phyloP scores from a whole-genome alignment of 257 asterid genomes.

The Catharanthus roseus region DNA sequence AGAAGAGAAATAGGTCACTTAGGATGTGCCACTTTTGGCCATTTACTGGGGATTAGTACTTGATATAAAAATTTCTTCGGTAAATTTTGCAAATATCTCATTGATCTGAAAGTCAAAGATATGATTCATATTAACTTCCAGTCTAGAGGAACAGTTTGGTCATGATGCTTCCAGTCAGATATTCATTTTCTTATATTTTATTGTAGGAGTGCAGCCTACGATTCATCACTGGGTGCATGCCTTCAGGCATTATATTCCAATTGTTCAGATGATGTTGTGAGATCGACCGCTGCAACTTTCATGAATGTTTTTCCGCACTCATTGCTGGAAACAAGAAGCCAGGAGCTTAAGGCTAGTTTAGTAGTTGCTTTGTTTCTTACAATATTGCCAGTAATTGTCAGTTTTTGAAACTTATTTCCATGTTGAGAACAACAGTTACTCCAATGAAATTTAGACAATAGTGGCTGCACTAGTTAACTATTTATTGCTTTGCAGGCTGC shows the following conservation, averaged over 20 bases:
- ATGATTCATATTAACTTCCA: not conserved
- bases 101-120: not conserved
- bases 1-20: not conserved
- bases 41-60: not conserved
- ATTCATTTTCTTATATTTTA: slow-evolving; percentile 4
- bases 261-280: slow-evolving; percentile 68
- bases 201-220: slow-evolving; percentile 68
- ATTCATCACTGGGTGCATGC: slow-evolving; percentile 76
- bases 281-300: slow-evolving; percentile 69
- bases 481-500: slow-evolving; percentile 53
- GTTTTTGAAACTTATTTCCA: slow-evolving; percentile 8
- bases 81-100: not conserved
- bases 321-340: slow-evolving; percentile 64
- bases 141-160: not conserved
- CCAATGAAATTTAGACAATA: slow-evolving; percentile 2
- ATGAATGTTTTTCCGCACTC: slow-evolving; percentile 52
- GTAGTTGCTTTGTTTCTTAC: slow-evolving; percentile 9
- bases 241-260: slow-evolving; percentile 63
- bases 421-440: not conserved
- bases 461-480: slow-evolving; percentile 11
- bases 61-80: not conserved
- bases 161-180: not conserved
- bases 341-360: slow-evolving; percentile 69
- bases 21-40: not conserved
- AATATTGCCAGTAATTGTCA: slow-evolving; percentile 10